Conservation (phyloP, 352 stramenopile genomes). For the Pelagophyceae sp. region DNA sequence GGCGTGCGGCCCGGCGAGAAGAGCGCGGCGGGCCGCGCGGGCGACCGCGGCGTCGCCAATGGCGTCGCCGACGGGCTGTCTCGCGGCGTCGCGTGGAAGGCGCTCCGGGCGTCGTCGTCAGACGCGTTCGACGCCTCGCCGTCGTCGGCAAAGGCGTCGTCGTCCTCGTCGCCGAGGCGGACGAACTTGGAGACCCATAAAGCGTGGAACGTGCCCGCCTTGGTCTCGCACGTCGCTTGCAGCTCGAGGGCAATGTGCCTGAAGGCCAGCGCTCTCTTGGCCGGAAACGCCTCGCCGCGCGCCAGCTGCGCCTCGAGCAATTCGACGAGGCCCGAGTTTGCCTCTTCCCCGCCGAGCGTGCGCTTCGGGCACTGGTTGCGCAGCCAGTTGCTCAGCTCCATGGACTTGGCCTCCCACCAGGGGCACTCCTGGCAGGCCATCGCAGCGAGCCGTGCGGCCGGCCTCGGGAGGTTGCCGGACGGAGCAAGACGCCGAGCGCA, state of each 20-base stretch:
- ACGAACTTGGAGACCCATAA: background rate
- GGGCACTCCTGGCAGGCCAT: background rate
- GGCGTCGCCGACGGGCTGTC: no score
- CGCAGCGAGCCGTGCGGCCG: no score
- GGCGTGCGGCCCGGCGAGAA: no score
- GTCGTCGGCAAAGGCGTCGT: no score
- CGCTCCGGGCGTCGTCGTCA: no score
- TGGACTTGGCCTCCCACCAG: background rate
- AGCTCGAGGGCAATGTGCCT: background rate
- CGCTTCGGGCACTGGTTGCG: background rate
- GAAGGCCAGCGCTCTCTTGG: background rate
- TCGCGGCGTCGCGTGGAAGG: no score
- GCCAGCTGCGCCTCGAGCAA: background rate
- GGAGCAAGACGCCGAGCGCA: no score
- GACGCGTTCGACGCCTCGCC: no score
- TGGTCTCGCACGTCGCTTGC: background rate
- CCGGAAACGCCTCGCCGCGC: background rate
- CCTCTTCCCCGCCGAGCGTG: background rate
- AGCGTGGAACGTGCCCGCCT: background rate
- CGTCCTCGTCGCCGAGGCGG: no score
- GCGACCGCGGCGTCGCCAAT: no score
- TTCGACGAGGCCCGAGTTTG: background rate
- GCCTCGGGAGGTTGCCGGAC: background rate
- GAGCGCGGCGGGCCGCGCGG: no score
- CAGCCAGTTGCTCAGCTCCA: background rate